phyloP scores from a whole-genome alignment of 2,329 filamentous ascomycete genomes.

The Colletotrichum cordylinicola region DNA sequence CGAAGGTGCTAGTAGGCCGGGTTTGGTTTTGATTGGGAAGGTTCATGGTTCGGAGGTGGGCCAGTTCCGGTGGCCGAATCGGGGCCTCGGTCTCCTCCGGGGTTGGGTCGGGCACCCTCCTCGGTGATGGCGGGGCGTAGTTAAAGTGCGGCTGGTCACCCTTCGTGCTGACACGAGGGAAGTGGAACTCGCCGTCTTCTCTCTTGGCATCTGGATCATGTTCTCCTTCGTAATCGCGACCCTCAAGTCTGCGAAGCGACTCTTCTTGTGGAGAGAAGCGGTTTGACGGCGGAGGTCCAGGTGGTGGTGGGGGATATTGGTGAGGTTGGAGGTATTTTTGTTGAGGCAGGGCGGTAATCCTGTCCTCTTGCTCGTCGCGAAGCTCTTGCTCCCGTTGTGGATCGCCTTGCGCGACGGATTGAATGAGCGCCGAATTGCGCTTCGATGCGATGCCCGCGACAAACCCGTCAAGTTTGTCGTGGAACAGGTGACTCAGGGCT shows the following conservation, averaged over 20 bases:
- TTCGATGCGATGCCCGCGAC: slow-evolving; percentile 88
- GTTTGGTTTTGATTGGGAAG: slow-evolving; percentile 35
- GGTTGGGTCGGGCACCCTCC: slow-evolving; percentile 28
- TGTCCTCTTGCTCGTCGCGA: slow-evolving; percentile 82
- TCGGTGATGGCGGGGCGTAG: slow-evolving; percentile 52
- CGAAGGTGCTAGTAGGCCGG: slow-evolving; percentile 62
- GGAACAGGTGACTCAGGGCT: slow-evolving; percentile 77
- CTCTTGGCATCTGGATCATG: slow-evolving; percentile 41
- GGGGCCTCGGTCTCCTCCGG: slow-evolving; percentile 29
- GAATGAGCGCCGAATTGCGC: slow-evolving; percentile 82
- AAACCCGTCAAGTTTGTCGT: slow-evolving; percentile 87
- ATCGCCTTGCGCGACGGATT: slow-evolving; percentile 81
- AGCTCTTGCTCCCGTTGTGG: slow-evolving; percentile 80
- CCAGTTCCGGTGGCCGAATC: slow-evolving; percentile 58
- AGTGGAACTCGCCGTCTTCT: slow-evolving; percentile 56
- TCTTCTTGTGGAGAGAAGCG: slow-evolving; percentile 47
- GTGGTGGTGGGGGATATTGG: slow-evolving; percentile 33
- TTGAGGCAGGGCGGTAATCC: slow-evolving; percentile 80
- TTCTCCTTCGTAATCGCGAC: slow-evolving; percentile 47
- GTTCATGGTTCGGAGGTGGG: slow-evolving; percentile 58
- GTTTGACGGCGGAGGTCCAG: slow-evolving; percentile 34
- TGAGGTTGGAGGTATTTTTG: slow-evolving; percentile 68
- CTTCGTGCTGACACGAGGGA: slow-evolving; percentile 57
- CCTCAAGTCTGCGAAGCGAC: slow-evolving; percentile 55
- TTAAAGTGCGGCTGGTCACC: slow-evolving; percentile 63